Conservation (phyloP, 495 filamentous ascomycete genomes). For the Hypoxylon perforatum region DNA sequence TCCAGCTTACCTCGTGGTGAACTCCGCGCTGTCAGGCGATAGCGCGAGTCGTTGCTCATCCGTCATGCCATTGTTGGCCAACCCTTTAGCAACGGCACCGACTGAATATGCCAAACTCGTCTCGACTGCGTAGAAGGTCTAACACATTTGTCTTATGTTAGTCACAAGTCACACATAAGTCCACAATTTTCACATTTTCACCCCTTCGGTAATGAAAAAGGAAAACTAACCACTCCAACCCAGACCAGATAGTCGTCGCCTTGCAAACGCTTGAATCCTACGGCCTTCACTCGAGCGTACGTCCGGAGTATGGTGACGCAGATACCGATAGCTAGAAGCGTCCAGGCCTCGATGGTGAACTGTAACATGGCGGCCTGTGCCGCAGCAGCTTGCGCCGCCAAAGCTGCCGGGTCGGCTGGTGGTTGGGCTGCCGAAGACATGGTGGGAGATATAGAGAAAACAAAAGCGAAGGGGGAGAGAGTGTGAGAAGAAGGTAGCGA, state of each 20-base stretch:
- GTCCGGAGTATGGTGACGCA: slow-evolving; percentile 50
- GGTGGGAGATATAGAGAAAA: slow-evolving; percentile 1
- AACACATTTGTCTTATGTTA: slow-evolving; percentile 10
- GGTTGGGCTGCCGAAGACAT: slow-evolving; percentile 33
- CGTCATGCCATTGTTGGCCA: slow-evolving; percentile 73
- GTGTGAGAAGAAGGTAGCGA: slow-evolving; percentile 11
- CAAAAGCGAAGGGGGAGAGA: slow-evolving; percentile 12
- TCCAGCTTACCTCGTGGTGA: slow-evolving; percentile 47
- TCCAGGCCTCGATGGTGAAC: slow-evolving; percentile 58
- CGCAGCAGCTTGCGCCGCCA: slow-evolving; percentile 38
- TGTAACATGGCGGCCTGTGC: slow-evolving; percentile 48
- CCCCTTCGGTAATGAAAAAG: neutral
- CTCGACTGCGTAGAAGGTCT: slow-evolving; percentile 53
- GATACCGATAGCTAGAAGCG: slow-evolving; percentile 56
- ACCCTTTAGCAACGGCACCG: slow-evolving; percentile 59
- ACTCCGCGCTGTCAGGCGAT: slow-evolving; percentile 60
- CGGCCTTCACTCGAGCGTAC: slow-evolving; percentile 48
- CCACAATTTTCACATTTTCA: neutral
- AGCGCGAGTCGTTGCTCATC: slow-evolving; percentile 59
- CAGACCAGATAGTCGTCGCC: slow-evolving; percentile 56
- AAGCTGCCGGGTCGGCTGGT: slow-evolving; percentile 28
- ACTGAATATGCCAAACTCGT: slow-evolving; percentile 51
- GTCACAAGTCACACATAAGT: neutral
- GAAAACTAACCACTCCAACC: slow-evolving; percentile 52
- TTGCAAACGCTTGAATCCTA: slow-evolving; percentile 48